Evolutionary conservation across 106 monocot species (phyloP), one percentile per base, ranked within the genome.

Genomic region (Dendrobium chrysotoxum): DNA sequence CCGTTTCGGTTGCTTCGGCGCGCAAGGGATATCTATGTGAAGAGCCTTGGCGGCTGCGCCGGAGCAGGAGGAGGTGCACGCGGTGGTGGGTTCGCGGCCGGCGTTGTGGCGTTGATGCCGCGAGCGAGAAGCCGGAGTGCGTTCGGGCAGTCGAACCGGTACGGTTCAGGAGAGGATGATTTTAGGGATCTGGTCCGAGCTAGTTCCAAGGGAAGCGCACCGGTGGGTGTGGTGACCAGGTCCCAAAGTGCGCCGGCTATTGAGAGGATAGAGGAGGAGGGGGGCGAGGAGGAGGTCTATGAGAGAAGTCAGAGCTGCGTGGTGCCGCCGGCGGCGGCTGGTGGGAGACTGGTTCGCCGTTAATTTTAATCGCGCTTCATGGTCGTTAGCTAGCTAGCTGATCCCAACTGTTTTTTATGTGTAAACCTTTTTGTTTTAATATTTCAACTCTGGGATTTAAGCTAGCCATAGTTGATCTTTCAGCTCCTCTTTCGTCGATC

Each of bases 141-240:
- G 5, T 76, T 76, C 76, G 47, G 76, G 13, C 47, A 7, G 26
- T 47, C 39, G 38, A 74, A 42, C 21, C 17, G 40, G 20, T 70
- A 35, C n/a, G 41, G 39, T 17, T 42, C 20, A 4, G n/a, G 17
- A 5, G 47, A 76, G 3, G 28, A 76, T 20, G 76, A 76, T 28
- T 46, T 76, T 11, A 76, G 26, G n/a, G 76, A 76, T 45, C 76
- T 76, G 40, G 76, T 76, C 12, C 76, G 76, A 2, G 76, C 76
- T 44, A 76, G 76, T 44, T 70, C 70, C 13, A 28, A 70, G 41
- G 38, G 12, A 7, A 74, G 40, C 41, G 39, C 74, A 21, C 8
- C 40, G 21, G 41, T 21, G 74, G 74, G 15, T 1, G 74, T 23
- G 11, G 71, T 71, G 74, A 35, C 74, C 18, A 74, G 74, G 40